Evolutionary conservation across 129 eudicot genomes (phyloP).

Genomic region (Arctium minus): DNA sequence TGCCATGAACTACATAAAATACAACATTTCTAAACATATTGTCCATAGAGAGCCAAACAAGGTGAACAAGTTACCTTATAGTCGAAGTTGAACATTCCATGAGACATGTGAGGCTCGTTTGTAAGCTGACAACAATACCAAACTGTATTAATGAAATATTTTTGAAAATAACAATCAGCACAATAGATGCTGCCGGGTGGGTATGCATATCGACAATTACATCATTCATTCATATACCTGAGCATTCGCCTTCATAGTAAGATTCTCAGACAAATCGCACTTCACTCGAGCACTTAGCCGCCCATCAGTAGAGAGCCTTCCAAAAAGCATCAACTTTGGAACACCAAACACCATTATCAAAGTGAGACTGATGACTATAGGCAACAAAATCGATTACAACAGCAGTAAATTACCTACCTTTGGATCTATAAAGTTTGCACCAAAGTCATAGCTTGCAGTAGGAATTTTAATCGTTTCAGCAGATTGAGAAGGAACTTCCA

Average conservation of each 20-base stretch:
- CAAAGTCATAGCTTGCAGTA: conserved; percentile 83
- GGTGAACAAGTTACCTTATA: conserved; percentile 59
- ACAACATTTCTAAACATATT: background rate
- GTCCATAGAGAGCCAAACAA: background rate
- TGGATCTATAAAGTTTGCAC: conserved; percentile 92
- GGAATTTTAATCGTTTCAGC: conserved; percentile 74
- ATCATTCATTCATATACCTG: conserved; percentile 47
- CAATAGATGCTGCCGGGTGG: background rate
- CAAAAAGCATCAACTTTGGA: conserved; percentile 84
- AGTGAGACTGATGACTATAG: background rate
- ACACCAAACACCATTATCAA: conserved; percentile 19
- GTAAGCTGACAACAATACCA: conserved; percentile 55
- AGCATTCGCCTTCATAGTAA: conserved; percentile 80
- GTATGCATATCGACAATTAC: background rate
- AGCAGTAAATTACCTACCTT: conserved; percentile 38
- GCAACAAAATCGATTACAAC: background rate
- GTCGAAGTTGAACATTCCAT: conserved; percentile 84
- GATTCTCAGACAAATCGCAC: conserved; percentile 85
- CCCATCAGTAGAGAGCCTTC: conserved; percentile 87
- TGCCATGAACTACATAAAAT: background rate
- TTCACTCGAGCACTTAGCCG: conserved; percentile 87
- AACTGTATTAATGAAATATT: conserved; percentile 12
- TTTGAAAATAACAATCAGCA: background rate
- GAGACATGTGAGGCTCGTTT: conserved; percentile 95
- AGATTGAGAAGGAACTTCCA: conserved; percentile 85